Conservation (phyloP, 371 early-diverging fungal species). For the Mucor saturninus region DNA sequence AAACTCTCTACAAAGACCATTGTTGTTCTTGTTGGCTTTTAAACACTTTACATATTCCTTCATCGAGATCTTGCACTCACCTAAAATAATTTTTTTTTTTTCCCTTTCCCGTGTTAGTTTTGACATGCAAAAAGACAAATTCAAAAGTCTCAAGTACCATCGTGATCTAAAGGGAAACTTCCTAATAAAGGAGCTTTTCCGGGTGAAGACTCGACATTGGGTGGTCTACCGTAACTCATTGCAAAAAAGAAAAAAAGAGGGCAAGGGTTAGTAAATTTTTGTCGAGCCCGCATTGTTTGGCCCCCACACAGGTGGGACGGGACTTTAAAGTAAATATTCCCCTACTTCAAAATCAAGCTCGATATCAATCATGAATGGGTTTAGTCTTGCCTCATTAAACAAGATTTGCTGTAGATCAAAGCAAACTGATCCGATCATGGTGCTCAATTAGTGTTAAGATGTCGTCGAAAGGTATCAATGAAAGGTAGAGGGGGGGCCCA, state of each 20-base stretch:
- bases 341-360: too few relatives aligned
- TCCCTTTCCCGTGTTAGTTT: background rate
- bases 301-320: too few relatives aligned
- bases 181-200: conserved; percentile 79
- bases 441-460: too few relatives aligned
- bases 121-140: background rate
- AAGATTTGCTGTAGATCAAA: too few relatives aligned
- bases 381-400: too few relatives aligned
- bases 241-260: background rate
- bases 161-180: conserved; percentile 82
- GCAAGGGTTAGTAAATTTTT: too few relatives aligned
- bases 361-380: too few relatives aligned
- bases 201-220: conserved; percentile 61
- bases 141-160: conserved; percentile 41
- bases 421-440: too few relatives aligned
- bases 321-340: too few relatives aligned
- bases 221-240: conserved; percentile 72
- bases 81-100: conserved; percentile 47
- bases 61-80: conserved; percentile 75
- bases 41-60: conserved; percentile 78
- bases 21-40: conserved; percentile 69
- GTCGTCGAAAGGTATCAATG: too few relatives aligned
- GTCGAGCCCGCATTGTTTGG: too few relatives aligned
- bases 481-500: too few relatives aligned
- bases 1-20: conserved; percentile 70